Base-by-base conservation (phyloP, 306 rosid genomes). In the Cajanus cajan region DNA sequence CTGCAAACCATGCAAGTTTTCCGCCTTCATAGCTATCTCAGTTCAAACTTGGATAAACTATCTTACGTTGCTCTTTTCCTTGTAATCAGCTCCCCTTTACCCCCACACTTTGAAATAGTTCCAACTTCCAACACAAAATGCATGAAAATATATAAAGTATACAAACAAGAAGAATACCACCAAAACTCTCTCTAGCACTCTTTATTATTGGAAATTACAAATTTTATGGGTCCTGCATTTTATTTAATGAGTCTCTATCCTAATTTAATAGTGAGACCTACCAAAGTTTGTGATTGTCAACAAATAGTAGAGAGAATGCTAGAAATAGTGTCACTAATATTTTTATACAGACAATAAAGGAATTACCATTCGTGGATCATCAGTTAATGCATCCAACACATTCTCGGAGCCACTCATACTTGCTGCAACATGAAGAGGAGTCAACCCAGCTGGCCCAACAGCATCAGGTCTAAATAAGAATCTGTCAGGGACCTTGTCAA, bases 371-470 rank as follows among this genome's bases (percentile, higher is more conserved):
- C 91, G 91, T 40, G 92, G 97, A 83, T 93, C 98, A 78, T 90
- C 82, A 0, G 91, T 91, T 66, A 93, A 87, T 3, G 97, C 97
- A 84, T 93, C 98, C 69, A 93, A 79, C 37, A 93, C 82, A 33
- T 81, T 79, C 68, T 90, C 97, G 0, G 68, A 90, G 75, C 87
- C 97, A 39, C 79, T 86, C 71, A 45, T 79, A 40, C 93, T 83
- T 21, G 98, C 96, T 18, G 92, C 96, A 58, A 91, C 78, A 84
- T 94, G 98, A 68, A 94, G 91, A 15, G 98, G 96, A 78, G 98
- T 93, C 86, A 93, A 83, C 31, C 95, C 95, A 5, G 84, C 86
- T 4, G 90, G 97, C 28, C 97, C 98, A 19, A 58, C 61, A 15
- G 57, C 41, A 81, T 94, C 89, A 34, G 98, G 98, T 86, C 83